Conservation (phyloP, 371 early-diverging fungal species). For the Mucor mucedo region DNA sequence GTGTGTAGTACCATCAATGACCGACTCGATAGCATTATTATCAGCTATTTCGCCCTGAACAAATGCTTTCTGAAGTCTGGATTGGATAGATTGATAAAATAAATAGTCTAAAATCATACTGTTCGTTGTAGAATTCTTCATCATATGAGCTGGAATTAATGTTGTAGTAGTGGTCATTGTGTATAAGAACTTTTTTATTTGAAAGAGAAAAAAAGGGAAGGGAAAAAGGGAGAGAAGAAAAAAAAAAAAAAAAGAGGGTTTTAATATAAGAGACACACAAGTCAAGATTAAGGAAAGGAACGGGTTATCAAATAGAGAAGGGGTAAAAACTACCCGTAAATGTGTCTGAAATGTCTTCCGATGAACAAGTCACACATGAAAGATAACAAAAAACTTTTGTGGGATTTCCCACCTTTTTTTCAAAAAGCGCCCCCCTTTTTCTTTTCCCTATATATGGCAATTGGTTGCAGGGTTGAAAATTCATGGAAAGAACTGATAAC, state of each 20-base stretch:
- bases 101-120: constrained; percentile 67
- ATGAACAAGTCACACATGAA: constrained; percentile 18
- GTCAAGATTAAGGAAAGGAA: neutral
- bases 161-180: neutral
- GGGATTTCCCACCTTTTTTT: no score
- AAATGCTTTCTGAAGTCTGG: constrained; percentile 45
- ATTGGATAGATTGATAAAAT: constrained; percentile 64
- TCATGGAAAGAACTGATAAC: no score
- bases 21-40: constrained; percentile 56
- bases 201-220: constrained; percentile 3
- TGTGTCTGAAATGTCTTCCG: constrained; percentile 11
- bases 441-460: no score
- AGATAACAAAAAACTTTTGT: constrained; percentile 11
- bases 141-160: neutral
- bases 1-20: constrained; percentile 43
- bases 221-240: constrained; percentile 1
- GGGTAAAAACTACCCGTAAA: constrained; percentile 9
- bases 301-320: constrained; percentile 8
- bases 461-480: no score
- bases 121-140: constrained; percentile 46
- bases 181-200: no score
- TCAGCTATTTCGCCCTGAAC: constrained; percentile 32
- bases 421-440: no score
- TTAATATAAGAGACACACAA: neutral
- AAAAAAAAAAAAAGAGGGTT: constrained; percentile 7